Percentiles rank a stretch among this genome's conserved stretches.
Evolutionary conservation across 352 stramenopile species (phyloP).

Genomic region (Hyaloperonospora arabidopsidis): DNA sequence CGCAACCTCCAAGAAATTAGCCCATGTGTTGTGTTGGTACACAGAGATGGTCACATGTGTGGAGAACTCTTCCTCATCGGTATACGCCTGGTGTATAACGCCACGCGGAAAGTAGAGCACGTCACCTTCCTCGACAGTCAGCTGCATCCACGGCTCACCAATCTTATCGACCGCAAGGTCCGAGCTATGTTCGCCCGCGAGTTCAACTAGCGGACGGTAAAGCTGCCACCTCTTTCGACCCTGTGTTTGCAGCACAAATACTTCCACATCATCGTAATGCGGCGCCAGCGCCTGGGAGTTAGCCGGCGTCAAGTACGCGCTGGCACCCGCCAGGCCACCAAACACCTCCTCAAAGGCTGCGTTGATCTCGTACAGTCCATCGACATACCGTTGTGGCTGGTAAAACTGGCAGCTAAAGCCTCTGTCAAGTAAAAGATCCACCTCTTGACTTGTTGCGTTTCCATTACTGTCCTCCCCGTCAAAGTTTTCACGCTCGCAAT

Average conservation of each 20-base stretch:
- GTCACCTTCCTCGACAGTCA: slow-evolving; percentile 78
- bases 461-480: slow-evolving; percentile 44
- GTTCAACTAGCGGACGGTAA: slow-evolving; percentile 61
- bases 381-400: slow-evolving; percentile 77
- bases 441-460: slow-evolving; percentile 42
- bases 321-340: slow-evolving; percentile 66
- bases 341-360: slow-evolving; percentile 73
- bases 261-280: slow-evolving; percentile 81
- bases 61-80: slow-evolving; percentile 67
- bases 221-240: slow-evolving; percentile 86
- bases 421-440: slow-evolving; percentile 52
- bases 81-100: slow-evolving; percentile 73
- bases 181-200: slow-evolving; percentile 72
- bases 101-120: slow-evolving; percentile 81
- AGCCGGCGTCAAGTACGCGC: slow-evolving; percentile 72
- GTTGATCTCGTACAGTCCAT: slow-evolving; percentile 67
- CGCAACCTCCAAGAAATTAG: slow-evolving; percentile 79
- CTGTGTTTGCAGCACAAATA: slow-evolving; percentile 83
- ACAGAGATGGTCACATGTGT: slow-evolving; percentile 84
- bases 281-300: slow-evolving; percentile 75
- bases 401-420: slow-evolving; percentile 86
- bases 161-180: slow-evolving; percentile 61
- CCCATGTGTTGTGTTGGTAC: slow-evolving; percentile 86
- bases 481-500: slow-evolving; percentile 61
- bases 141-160: slow-evolving; percentile 71